Evolutionary conservation across 1,284 basidiomycete species (phyloP), one percentile per base, ranked within the genome.

Genomic region (Leccinum huronense): DNA sequence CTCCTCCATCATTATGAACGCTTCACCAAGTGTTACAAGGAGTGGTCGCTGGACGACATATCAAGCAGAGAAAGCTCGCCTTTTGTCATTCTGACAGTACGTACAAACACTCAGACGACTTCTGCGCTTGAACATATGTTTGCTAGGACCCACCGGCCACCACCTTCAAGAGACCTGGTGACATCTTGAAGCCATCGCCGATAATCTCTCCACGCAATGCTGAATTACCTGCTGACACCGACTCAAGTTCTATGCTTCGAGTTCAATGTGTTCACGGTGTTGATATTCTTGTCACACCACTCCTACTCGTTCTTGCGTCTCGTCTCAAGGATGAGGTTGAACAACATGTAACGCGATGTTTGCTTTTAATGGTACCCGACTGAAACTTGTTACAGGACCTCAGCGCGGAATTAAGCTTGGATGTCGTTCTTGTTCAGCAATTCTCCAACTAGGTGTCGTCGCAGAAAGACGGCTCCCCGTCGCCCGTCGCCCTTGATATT

Each of bases 361-460:
- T 51, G 1, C 60, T 19, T 48, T 27, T 7, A 16, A 62, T 36
- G 34, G 58, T 23, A 30, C 36, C 5, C 27, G 27, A 59, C 60
- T 72, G 45, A 72, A 66, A 33, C 1, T 66, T 67, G 60, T 33
- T 48, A 30, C 63, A 84, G 83, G 66, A 66, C 40, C 67, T 76
- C 30, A 77, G 80, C 42, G 78, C 82, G 16, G 84, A 85, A 66
- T 72, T 84, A 30, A 74, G 67, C 54, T 70, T 88, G 36, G 87
- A 88, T 64, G 71, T 71, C 14, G 69, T 85, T 59, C 72, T 86
- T 70, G 73, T 75, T 3, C 68, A 67, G 30, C 80, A 81, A 66
- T 69, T 85, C 19, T 70, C 71, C 54, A 68, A 65, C 45, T 72
- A 80, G 63, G 64, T 70, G 30, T 68, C 67, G 16, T 59, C 57